Evolutionary conservation across 192 early-diverging fungal species (phyloP).

Genomic region (Backusella tarrabulga): DNA sequence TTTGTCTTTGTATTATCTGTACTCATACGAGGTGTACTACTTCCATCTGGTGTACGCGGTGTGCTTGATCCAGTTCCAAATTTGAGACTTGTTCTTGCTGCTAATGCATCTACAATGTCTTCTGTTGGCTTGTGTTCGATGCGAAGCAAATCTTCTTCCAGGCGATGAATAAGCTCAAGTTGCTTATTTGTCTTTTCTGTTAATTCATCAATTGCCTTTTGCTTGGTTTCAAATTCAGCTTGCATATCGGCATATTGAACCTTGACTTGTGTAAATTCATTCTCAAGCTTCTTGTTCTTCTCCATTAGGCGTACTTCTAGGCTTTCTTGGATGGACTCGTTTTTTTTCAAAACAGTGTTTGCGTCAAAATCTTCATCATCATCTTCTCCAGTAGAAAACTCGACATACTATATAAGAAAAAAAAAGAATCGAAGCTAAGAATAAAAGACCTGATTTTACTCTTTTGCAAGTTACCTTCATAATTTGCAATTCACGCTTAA

Average conservation of each 20-base stretch:
- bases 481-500: conserved; percentile 84
- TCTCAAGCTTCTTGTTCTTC: conserved; percentile 82
- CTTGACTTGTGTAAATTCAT: conserved; percentile 63
- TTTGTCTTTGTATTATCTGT: conserved; percentile 3
- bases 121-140: conserved; percentile 28
- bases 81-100: background rate
- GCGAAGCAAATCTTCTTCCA: conserved; percentile 56
- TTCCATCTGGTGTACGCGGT: conserved; percentile 8
- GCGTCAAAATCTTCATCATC: conserved; percentile 42
- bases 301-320: conserved; percentile 80
- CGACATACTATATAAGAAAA: conserved; percentile 50
- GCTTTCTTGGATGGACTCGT: conserved; percentile 47
- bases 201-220: conserved; percentile 31
- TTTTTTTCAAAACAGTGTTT: conserved; percentile 38
- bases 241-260: conserved; percentile 36
- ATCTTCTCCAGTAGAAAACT: conserved; percentile 60
- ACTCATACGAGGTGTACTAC: background rate
- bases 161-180: conserved; percentile 47
- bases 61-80: background rate
- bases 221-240: conserved; percentile 26
- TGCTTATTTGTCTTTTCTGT: conserved; percentile 40
- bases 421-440: too few relatives aligned
- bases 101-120: conserved; percentile 13
- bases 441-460: background rate
- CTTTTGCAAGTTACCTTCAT: conserved; percentile 54